Conservation (phyloP, 441 rosid genomes). For the Corymbia calophylla region DNA sequence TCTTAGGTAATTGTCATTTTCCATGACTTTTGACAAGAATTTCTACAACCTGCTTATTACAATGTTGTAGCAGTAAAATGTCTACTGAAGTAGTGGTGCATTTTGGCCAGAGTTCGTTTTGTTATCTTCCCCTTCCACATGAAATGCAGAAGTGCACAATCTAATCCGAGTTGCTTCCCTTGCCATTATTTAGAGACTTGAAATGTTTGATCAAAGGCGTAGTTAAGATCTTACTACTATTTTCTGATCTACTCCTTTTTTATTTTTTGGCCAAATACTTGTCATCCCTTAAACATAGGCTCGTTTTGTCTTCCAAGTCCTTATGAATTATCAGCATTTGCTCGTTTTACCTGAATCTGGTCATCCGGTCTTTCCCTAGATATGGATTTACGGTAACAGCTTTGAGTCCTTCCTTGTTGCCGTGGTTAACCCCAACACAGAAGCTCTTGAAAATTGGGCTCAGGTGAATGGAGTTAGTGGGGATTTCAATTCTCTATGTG, state of each 20-base stretch:
- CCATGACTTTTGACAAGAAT: not conserved
- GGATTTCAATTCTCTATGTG: slow-evolving; percentile 61
- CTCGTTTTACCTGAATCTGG: not conserved
- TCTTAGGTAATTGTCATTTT: not conserved
- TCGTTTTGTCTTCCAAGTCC: not conserved
- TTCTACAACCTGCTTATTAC: not conserved
- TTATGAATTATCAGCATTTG: not conserved
- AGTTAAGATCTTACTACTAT: not conserved
- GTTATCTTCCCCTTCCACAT: not conserved
- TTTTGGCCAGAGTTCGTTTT: not conserved
- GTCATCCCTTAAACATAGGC: not conserved
- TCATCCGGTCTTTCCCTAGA: slow-evolving; percentile 24
- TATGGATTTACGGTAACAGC: slow-evolving; percentile 98
- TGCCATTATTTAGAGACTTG: not conserved
- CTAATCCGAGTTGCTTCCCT: not conserved
- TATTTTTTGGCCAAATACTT: not conserved
- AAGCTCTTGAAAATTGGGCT: slow-evolving; percentile 80
- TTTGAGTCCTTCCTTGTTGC: slow-evolving; percentile 81
- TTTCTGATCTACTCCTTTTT: not conserved
- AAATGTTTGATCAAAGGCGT: not conserved
- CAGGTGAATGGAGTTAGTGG: slow-evolving; percentile 46
- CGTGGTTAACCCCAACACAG: slow-evolving; percentile 58
- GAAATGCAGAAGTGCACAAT: not conserved
- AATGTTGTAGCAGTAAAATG: not conserved
- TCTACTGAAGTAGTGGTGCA: not conserved